phyloP scores from a whole-genome alignment of 148 eudicot genomes.

The Camellia lanceoleosa region DNA sequence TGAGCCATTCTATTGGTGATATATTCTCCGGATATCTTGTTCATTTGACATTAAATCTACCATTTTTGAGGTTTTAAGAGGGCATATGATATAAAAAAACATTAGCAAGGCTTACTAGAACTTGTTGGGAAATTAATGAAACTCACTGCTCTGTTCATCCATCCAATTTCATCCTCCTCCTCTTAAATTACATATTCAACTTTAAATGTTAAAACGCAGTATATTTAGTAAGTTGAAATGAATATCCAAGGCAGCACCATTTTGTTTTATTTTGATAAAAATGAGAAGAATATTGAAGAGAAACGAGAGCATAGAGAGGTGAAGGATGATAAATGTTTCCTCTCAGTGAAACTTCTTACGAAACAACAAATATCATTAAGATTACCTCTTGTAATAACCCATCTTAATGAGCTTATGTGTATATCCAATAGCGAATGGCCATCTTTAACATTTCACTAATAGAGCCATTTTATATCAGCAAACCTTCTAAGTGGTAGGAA shows the following conservation, averaged over 20 bases:
- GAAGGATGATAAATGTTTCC: not conserved
- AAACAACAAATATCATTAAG: no score
- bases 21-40: not conserved
- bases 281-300: not conserved
- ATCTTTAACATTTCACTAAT: no score
- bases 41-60: not conserved
- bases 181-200: not conserved
- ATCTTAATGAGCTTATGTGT: no score
- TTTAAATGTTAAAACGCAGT: not conserved
- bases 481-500: no score
- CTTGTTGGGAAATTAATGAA: not conserved
- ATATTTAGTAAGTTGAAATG: not conserved
- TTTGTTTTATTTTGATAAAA: not conserved
- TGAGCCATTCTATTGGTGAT: conserved; percentile 26
- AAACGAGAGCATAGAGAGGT: not conserved
- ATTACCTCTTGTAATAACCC: no score
- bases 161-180: not conserved
- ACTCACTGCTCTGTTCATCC: not conserved
- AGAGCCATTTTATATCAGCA: no score
- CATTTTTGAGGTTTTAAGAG: not conserved
- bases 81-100: not conserved
- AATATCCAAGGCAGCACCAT: not conserved
- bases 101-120: not conserved
- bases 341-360: no score
- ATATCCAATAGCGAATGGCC: no score